These are phyloP conservation scores for Suillus sp. DNA, from an alignment of 768 basidiomycete genomes.

Conservation along the genomic window DNA sequence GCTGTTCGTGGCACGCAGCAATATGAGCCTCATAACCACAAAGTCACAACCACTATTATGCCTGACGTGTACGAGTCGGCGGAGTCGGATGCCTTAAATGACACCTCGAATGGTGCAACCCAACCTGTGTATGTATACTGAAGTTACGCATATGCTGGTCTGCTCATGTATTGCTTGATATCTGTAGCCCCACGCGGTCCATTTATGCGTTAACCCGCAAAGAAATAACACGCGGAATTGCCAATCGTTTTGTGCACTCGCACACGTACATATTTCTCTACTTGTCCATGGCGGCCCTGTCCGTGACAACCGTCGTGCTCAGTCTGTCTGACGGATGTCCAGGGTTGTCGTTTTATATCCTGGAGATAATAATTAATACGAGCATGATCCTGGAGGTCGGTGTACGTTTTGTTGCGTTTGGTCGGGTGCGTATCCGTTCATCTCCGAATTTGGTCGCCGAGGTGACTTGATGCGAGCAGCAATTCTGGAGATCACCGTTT, in stretches of 20 bases:
- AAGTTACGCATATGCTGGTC: neutral
- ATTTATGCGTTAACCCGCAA: slow-evolving; percentile 83
- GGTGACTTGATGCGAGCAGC: slow-evolving; percentile 44
- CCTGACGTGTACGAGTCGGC: slow-evolving; percentile 33
- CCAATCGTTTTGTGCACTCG: slow-evolving; percentile 89
- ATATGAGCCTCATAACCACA: slow-evolving; percentile 14
- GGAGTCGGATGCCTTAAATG: slow-evolving; percentile 41
- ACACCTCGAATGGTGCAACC: slow-evolving; percentile 21
- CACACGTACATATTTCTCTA: slow-evolving; percentile 86
- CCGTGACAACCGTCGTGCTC: slow-evolving; percentile 82
- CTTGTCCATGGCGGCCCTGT: slow-evolving; percentile 85
- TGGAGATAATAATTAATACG: slow-evolving; percentile 86
- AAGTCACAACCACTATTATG: slow-evolving; percentile 22
- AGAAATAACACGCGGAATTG: slow-evolving; percentile 83
- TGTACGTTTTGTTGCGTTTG: slow-evolving; percentile 91
- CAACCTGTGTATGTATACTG: slow-evolving; percentile 32
- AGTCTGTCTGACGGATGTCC: slow-evolving; percentile 86
- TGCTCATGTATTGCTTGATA: slow-evolving; percentile 21
- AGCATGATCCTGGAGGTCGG: slow-evolving; percentile 94
- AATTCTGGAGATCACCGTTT: slow-evolving; percentile 96
- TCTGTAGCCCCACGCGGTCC: slow-evolving; percentile 67
- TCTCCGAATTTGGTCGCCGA: neutral
- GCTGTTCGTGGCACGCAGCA: neutral
- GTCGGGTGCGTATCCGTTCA: slow-evolving; percentile 61
- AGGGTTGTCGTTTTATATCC: slow-evolving; percentile 81